phyloP scores from a whole-genome alignment of 2,329 filamentous ascomycete species.

The Alternaria postmessia region DNA sequence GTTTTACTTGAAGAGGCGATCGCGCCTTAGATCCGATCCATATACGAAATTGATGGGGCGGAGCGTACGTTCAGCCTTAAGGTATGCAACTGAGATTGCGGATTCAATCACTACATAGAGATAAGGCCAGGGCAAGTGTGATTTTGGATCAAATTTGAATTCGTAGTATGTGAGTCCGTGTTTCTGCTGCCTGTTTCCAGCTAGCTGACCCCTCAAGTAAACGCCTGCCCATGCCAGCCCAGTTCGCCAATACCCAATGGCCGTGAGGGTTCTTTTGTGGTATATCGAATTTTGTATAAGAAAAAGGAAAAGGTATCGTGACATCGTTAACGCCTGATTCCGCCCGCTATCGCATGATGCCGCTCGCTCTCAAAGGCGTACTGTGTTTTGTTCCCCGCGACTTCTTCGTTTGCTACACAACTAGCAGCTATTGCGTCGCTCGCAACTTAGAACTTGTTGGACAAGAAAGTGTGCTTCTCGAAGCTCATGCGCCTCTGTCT shows the following conservation, averaged over 20 bases:
- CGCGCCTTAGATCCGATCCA: not conserved
- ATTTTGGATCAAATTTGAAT: not conserved
- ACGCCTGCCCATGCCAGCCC: conserved; percentile 19
- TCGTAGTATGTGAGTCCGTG: not conserved
- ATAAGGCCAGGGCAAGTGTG: not conserved
- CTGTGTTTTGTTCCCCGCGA: not conserved
- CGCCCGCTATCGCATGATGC: not conserved
- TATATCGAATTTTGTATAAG: conserved; percentile 28
- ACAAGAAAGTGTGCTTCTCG: conserved; percentile 39
- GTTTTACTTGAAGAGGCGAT: not conserved
- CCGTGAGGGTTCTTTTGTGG: conserved; percentile 31
- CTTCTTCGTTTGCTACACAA: not conserved
- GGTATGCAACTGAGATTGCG: not conserved
- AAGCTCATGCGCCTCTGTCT: conserved; percentile 25
- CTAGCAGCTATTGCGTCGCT: not conserved
- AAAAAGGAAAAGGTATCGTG: conserved; percentile 30
- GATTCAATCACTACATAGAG: not conserved
- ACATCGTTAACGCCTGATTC: conserved; percentile 26
- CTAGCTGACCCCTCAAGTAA: conserved; percentile 5
- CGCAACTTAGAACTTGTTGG: conserved; percentile 37
- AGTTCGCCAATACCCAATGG: conserved; percentile 14
- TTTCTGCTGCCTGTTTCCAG: conserved; percentile 2
- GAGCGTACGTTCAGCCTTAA: not conserved
- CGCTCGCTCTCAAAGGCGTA: not conserved
- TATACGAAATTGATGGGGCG: not conserved